phyloP scores from a whole-genome alignment of 2,329 filamentous ascomycete species.

The Ophiostoma sp. region DNA sequence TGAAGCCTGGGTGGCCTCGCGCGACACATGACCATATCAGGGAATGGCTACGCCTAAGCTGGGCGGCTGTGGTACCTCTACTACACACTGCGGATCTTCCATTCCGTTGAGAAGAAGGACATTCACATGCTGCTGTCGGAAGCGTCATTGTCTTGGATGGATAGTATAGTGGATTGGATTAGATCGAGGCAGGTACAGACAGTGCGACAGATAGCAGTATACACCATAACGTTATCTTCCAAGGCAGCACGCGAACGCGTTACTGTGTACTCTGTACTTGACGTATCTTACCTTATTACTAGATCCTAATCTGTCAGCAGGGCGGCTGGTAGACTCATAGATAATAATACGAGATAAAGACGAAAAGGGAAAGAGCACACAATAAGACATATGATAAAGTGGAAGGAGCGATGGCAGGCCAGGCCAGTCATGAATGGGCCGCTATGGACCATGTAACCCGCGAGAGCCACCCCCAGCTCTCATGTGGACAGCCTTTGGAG shows the following conservation, averaged over 20 bases:
- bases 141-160: conserved; percentile 8
- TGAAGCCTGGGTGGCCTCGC: conserved; percentile 7
- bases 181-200: not conserved
- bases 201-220: not conserved
- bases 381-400: conserved; percentile 16
- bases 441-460: not conserved
- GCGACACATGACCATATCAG: conserved; percentile 19
- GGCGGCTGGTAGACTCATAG: conserved; percentile 2
- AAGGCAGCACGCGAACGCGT: conserved; percentile 12
- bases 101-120: conserved; percentile 2
- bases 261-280: not conserved
- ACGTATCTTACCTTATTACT: not conserved
- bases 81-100: not conserved
- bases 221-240: conserved; percentile 8
- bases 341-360: conserved; percentile 1
- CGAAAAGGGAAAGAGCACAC: not conserved
- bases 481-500: conserved; percentile 18
- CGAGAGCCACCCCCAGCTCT: conserved; percentile 16
- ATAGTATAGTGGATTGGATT: not conserved
- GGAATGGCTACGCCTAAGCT: conserved; percentile 9
- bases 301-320: not conserved
- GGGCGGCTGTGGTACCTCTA: not conserved
- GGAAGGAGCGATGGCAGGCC: conserved; percentile 8
- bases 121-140: conserved; percentile 3
- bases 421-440: conserved; percentile 11